Conservation (phyloP, 305 asterid genomes). For the Solanum hybrid region DNA sequence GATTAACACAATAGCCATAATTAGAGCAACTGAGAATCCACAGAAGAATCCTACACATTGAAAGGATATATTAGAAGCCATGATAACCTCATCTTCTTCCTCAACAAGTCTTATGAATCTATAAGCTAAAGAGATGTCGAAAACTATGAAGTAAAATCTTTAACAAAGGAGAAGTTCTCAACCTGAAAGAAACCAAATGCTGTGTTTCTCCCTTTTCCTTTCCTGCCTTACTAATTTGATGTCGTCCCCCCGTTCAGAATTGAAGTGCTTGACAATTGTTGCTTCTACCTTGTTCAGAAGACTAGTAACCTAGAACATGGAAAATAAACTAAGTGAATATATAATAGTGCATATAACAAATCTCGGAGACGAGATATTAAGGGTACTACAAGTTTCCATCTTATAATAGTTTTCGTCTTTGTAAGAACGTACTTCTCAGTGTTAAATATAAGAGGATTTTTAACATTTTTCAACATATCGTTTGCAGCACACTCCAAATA, state of each 20-base stretch:
- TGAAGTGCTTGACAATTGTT: constrained; percentile 45
- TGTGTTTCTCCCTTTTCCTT: constrained; percentile 45
- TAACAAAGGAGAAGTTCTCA: not conserved
- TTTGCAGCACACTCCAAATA: not conserved
- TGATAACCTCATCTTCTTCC: not conserved
- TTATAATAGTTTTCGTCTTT: not conserved
- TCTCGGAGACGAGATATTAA: not conserved
- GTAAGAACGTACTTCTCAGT: not conserved
- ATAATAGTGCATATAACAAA: not conserved
- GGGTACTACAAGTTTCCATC: not conserved
- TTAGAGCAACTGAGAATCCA: constrained; percentile 62
- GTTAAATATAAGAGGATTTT: not conserved
- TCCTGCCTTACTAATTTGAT: constrained; percentile 64
- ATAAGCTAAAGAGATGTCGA: not conserved
- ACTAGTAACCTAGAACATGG: constrained; percentile 36
- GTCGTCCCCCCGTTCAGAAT: constrained; percentile 45
- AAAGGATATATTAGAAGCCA: not conserved
- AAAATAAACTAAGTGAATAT: not conserved
- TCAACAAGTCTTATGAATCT: not conserved
- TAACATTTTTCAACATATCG: not conserved
- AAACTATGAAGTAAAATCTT: not conserved
- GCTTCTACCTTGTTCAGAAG: constrained; percentile 59
- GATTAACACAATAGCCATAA: constrained; percentile 44
- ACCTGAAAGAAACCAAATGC: constrained; percentile 57
- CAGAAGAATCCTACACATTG: constrained; percentile 51